Evolutionary conservation across 345 rosid genomes (phyloP), one percentile per base, ranked within the genome.

Genomic region (Murraya paniculata): DNA sequence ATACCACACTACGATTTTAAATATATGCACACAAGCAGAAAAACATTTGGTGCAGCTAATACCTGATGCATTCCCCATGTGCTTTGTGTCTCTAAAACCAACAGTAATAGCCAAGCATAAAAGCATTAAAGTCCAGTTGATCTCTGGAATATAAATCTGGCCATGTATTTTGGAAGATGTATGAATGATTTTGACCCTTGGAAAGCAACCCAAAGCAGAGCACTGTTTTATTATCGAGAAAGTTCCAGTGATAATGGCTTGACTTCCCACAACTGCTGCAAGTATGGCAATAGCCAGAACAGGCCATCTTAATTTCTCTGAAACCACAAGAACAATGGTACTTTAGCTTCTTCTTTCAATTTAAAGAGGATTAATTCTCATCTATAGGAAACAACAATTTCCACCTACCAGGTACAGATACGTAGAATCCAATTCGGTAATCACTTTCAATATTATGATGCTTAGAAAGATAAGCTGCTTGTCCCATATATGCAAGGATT

Each of bases 401-500:
- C 56, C 25, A 86, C 82, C 1, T 86, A 93, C 99, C 97, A 0
- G 99, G 98, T 48, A 96, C 99, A 6, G 99, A 96, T 48, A 94
- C 97, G 61, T 96, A 96, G 82, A 96, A 96, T 67, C 98, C 99
- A 72, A 96, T 88, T 74, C 80, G 71, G 88, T 95, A 91, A 75
- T 90, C 87, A 30, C 71, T 88, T 64, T 86, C 92, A 13, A 76
- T 74, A 24, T 36, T 74, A 83, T 96, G 99, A 80, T 96, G 99
- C 87, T 80, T 79, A 38, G 99, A 96, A 30, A 96, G 89, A 84
- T 89, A 92, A 35, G 99, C 98, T 30, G 99, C 99, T 87, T 96
- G 99, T 72, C 99, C 99, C 99, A 96, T 96, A 74, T 96, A 96
- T 72, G 99, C 99, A 56, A 96, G 93, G 82, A 96, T 93, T 81